Conservation (phyloP, 441 rosid genomes). For the Arabidopsis lyrata region DNA sequence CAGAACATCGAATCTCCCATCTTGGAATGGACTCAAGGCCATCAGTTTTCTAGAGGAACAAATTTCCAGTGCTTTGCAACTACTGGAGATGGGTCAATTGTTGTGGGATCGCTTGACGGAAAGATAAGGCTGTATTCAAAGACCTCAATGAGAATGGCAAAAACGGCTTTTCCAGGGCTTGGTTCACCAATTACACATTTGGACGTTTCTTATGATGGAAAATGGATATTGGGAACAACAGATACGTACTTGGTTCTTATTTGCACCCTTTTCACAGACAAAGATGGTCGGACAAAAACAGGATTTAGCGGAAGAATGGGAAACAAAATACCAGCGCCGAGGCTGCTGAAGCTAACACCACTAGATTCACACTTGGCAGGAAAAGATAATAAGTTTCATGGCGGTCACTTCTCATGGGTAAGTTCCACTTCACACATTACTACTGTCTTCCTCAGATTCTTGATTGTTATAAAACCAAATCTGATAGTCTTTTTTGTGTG, state of each 20-base stretch:
- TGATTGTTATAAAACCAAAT: neutral
- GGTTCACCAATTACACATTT: constrained; percentile 79
- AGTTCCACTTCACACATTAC: constrained; percentile 28
- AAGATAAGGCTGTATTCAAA: constrained; percentile 75
- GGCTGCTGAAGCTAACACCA: constrained; percentile 77
- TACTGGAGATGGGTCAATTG: constrained; percentile 79
- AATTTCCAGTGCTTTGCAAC: constrained; percentile 80
- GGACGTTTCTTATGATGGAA: constrained; percentile 77
- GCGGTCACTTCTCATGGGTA: constrained; percentile 85
- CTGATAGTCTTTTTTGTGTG: constrained; percentile 20
- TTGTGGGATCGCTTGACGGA: constrained; percentile 74
- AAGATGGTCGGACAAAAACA: constrained; percentile 71
- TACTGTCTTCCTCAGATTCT: neutral
- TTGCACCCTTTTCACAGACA: constrained; percentile 74
- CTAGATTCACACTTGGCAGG: constrained; percentile 80
- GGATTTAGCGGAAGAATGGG: constrained; percentile 83
- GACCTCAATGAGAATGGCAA: constrained; percentile 76
- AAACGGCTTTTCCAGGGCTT: constrained; percentile 80
- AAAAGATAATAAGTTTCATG: constrained; percentile 65
- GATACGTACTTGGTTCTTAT: constrained; percentile 72
- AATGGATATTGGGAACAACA: constrained; percentile 76
- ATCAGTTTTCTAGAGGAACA: constrained; percentile 78
- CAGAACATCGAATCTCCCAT: constrained; percentile 66
- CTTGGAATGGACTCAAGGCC: constrained; percentile 78
- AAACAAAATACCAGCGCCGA: constrained; percentile 73